These are phyloP conservation scores for Fusarium heterosporum DNA, from an alignment of 2,329 filamentous ascomycete species.

Conservation along the genomic window DNA sequence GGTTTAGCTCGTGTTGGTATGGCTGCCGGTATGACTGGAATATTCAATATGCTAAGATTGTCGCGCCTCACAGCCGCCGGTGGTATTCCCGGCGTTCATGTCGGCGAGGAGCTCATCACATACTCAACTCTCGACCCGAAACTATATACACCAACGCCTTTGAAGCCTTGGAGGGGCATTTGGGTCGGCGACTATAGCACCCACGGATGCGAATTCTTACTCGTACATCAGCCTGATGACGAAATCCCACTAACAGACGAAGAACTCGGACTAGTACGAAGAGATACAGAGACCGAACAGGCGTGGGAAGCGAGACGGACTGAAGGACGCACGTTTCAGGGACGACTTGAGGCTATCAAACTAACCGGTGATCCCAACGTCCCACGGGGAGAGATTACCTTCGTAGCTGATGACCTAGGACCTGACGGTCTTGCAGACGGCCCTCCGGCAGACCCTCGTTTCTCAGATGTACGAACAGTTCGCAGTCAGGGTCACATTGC, in stretches of 20 bases:
- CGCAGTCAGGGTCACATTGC: slow-evolving; percentile 83
- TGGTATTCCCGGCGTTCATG: slow-evolving; percentile 56
- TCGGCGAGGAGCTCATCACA: slow-evolving; percentile 69
- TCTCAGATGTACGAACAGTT: slow-evolving; percentile 80
- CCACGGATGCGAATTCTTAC: slow-evolving; percentile 89
- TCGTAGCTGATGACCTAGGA: slow-evolving; percentile 82
- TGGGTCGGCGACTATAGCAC: slow-evolving; percentile 92
- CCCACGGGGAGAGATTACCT: slow-evolving; percentile 86
- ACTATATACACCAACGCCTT: slow-evolving; percentile 82
- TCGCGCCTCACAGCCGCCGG: slow-evolving; percentile 25
- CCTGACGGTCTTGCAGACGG: slow-evolving; percentile 71
- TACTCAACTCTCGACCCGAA: slow-evolving; percentile 77
- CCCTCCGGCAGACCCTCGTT: slow-evolving; percentile 71
- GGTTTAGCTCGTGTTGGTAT: slow-evolving; percentile 48
- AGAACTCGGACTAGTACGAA: slow-evolving; percentile 55
- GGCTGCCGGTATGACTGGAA: slow-evolving; percentile 39
- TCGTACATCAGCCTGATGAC: slow-evolving; percentile 78
- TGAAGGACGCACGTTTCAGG: slow-evolving; percentile 67
- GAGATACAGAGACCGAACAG: slow-evolving; percentile 57
- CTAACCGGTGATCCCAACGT: slow-evolving; percentile 92
- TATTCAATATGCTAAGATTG: slow-evolving; percentile 32
- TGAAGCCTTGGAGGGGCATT: slow-evolving; percentile 88
- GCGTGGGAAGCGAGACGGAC: slow-evolving; percentile 60
- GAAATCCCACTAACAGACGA: slow-evolving; percentile 52
- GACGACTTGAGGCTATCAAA: slow-evolving; percentile 85